phyloP scores from a whole-genome alignment of 768 basidiomycete genomes.

The Boletus eberwhitei region DNA sequence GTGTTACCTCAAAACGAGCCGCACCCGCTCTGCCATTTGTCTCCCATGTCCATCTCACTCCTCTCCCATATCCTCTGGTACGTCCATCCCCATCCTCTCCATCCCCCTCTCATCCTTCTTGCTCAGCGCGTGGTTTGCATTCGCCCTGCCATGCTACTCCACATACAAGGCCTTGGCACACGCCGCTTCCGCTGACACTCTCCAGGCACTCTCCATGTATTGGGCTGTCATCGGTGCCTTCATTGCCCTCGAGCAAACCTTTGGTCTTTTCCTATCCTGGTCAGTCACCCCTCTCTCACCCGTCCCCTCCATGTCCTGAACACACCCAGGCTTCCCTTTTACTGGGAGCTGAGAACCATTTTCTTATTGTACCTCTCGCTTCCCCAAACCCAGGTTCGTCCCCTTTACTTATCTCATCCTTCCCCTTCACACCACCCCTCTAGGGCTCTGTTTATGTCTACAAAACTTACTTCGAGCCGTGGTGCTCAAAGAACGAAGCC shows the following conservation, averaged over 20 bases:
- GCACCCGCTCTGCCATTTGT: too few species aligned
- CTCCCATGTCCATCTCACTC: conserved; percentile 46
- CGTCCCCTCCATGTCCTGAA: conserved; percentile 6
- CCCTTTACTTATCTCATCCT: neutral
- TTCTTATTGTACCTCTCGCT: conserved; percentile 66
- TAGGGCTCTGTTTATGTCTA: conserved; percentile 72
- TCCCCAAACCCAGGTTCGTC: conserved; percentile 62
- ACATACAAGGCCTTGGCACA: conserved; percentile 67
- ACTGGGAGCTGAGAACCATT: conserved; percentile 69
- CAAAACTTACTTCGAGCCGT: conserved; percentile 57
- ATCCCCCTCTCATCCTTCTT: neutral
- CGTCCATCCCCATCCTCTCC: neutral
- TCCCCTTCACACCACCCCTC: conserved; percentile 4
- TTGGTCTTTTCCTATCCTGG: conserved; percentile 68
- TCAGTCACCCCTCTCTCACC: conserved; percentile 25
- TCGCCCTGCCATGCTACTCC: conserved; percentile 58
- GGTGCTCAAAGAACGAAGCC: conserved; percentile 54
- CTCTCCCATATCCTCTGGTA: conserved; percentile 51
- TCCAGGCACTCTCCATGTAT: conserved; percentile 58
- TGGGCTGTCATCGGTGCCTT: conserved; percentile 63
- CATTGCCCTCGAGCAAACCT: conserved; percentile 58
- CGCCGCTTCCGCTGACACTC: conserved; percentile 47
- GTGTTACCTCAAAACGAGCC: neutral
- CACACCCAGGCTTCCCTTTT: conserved; percentile 63
- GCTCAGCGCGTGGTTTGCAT: conserved; percentile 66